Evolutionary conservation across 352 stramenopile genomes (phyloP).

Genomic region (Globisporangium nagaii): DNA sequence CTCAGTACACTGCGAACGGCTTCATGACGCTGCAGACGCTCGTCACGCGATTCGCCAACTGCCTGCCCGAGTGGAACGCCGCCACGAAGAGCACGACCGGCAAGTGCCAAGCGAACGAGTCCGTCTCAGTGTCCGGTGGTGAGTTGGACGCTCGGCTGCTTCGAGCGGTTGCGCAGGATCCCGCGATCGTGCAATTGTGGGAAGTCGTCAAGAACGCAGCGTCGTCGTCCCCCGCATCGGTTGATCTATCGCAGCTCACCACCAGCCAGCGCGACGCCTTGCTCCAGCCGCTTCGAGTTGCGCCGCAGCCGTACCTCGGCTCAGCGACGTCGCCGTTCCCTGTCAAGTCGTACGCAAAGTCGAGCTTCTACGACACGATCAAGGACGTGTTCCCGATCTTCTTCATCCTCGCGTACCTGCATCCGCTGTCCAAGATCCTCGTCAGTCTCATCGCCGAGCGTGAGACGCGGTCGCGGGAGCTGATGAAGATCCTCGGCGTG

Average conservation of each 20-base stretch:
- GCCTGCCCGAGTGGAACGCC: conserved; percentile 26
- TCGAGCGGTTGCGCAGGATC: conserved; percentile 14
- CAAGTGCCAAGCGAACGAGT: conserved; percentile 18
- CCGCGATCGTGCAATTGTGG: conserved; percentile 6
- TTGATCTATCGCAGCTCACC: background rate
- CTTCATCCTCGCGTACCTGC: conserved; percentile 88
- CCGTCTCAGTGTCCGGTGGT: background rate
- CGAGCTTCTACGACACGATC: conserved; percentile 53
- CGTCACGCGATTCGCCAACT: conserved; percentile 39
- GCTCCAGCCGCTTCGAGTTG: conserved; percentile 29
- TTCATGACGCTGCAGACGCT: conserved; percentile 49
- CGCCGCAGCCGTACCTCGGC: conserved; percentile 36
- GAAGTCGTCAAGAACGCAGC: background rate
- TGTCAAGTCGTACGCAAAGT: conserved; percentile 26
- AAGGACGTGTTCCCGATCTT: conserved; percentile 72
- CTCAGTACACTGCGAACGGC: conserved; percentile 21
- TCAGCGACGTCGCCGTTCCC: conserved; percentile 31
- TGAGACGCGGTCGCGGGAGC: conserved; percentile 82
- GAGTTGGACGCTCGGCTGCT: conserved; percentile 17
- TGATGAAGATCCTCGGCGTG: conserved; percentile 89
- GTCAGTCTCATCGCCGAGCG: conserved; percentile 88
- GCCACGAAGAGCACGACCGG: conserved; percentile 15
- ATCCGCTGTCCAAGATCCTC: conserved; percentile 78
- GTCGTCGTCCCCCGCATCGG: background rate
- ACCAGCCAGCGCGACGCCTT: conserved; percentile 5